A percentile compares a stretch with the other conserved stretches of the same genome.
Conservation (phyloP, 257 asterid species). For the Solanum bulbocastanum region DNA sequence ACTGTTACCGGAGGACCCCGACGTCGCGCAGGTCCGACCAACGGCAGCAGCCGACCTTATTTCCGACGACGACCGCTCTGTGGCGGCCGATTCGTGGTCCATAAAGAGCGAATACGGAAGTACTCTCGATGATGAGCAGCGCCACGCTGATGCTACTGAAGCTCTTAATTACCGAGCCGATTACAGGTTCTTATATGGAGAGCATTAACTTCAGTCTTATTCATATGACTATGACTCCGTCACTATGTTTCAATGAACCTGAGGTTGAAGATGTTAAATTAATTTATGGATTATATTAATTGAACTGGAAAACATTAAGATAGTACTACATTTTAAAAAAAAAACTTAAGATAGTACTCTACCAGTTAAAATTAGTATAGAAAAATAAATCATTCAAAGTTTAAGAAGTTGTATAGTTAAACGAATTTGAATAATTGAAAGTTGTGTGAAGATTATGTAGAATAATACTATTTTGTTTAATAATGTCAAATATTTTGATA, state of each 20-base stretch:
- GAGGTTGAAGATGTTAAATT: background rate
- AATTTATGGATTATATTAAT: background rate
- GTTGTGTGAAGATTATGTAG: background rate
- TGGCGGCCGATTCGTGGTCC: slow-evolving; percentile 98
- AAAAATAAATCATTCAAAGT: background rate
- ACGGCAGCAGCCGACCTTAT: slow-evolving; percentile 65
- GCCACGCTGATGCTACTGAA: slow-evolving; percentile 96
- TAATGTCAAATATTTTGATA: background rate
- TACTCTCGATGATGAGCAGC: slow-evolving; percentile 97
- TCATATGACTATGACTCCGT: background rate
- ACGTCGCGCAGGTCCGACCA: slow-evolving; percentile 58
- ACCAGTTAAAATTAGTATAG: background rate
- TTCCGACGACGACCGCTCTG: slow-evolving; percentile 94
- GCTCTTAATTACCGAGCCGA: slow-evolving; percentile 77
- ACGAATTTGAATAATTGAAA: background rate
- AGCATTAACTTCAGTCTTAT: background rate
- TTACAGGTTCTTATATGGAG: slow-evolving; percentile 41
- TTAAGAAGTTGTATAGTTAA: background rate
- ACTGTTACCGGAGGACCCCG: slow-evolving; percentile 70
- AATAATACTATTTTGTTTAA: background rate
- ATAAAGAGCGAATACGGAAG: slow-evolving; percentile 97
- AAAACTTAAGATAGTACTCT: background rate
- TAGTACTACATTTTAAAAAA: background rate
- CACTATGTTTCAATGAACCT: background rate
- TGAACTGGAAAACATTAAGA: background rate